Evolutionary conservation across 2,329 filamentous ascomycete genomes (phyloP), one percentile per base, ranked within the genome.

Genomic region (Colletotrichum gigasporum): DNA sequence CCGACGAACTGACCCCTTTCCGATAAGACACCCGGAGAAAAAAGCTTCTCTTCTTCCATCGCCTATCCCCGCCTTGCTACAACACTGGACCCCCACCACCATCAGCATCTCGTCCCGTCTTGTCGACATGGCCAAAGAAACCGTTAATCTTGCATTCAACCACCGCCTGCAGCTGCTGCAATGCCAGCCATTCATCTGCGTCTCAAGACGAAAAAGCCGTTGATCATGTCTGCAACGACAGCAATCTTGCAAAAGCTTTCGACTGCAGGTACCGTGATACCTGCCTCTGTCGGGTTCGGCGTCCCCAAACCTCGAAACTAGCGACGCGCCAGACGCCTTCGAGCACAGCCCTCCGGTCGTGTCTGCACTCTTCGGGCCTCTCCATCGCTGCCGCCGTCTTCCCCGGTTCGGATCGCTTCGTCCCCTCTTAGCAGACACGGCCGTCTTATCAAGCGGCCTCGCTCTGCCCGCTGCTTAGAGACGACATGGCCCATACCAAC

Each of bases 291-390:
- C 42, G 41, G 11, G 26, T 26, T 61, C 41, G 47, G 55, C n/a
- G 22, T 39, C 14, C 22, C 8, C 35, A 26, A 12, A 20, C 22
- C 32, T 59, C 32, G 47, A 64, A 61, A 61, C 61, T 61, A 60
- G 34, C 34, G 48, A 53, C 22, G 54, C 61, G 56, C 56, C 48
- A 34, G 20, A 47, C 41, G 26, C 22, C 41, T 30, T 41, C 42
- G 11, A 37, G 61, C 61, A 54, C 61, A 60, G 47, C 56, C 55
- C 28, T 59, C 55, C 8, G 32, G 48, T 53, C 48, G 48, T 50
- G 41, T 64, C 61, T 64, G 61, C 61, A 64, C 47, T 35, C 61
- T 64, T 64, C 61, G 61, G 61, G 61, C 61, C 61, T 48, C 16
- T 34, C 39, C 51, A 10, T 41, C 28, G 32, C 26, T 9, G 32